Conservation (phyloP, 2,329 filamentous ascomycete species). For the Aspergillus aculeatinus region DNA sequence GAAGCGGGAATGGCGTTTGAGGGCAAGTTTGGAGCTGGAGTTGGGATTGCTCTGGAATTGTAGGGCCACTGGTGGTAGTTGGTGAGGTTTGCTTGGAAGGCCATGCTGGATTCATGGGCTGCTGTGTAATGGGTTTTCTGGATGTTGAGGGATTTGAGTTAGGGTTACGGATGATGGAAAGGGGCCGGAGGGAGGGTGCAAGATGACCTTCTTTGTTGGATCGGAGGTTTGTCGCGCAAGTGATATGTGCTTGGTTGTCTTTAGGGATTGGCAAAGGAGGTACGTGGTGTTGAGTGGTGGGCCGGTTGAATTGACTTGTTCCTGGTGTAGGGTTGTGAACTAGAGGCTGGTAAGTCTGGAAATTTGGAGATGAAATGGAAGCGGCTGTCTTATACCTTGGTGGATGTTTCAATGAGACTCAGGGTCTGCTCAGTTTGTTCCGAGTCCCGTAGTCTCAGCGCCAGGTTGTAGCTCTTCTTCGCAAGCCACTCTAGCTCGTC, state of each 20-base stretch:
- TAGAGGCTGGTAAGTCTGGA: constrained; percentile 37
- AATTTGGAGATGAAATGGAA: neutral
- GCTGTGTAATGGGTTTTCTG: constrained; percentile 63
- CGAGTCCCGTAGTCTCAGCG: constrained; percentile 60
- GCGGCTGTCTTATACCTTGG: constrained; percentile 34
- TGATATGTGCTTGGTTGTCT: constrained; percentile 45
- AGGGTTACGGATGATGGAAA: neutral
- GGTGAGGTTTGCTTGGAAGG: neutral
- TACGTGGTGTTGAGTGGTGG: constrained; percentile 54
- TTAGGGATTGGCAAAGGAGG: constrained; percentile 71
- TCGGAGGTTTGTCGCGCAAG: constrained; percentile 50
- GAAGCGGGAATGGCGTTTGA: neutral
- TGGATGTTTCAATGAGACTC: constrained; percentile 53
- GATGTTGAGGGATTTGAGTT: constrained; percentile 1
- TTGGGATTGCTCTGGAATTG: too few relatives aligned
- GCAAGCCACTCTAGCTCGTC: constrained; percentile 81
- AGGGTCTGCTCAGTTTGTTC: constrained; percentile 58
- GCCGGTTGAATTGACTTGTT: constrained; percentile 18
- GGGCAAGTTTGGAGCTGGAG: neutral
- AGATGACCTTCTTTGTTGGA: constrained; percentile 37
- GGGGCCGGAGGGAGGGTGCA: constrained; percentile 10
- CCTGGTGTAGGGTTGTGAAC: constrained; percentile 43
- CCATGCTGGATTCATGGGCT: constrained; percentile 58
- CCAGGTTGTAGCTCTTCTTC: constrained; percentile 76
- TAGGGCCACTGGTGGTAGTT: neutral